Evolutionary conservation across 2,329 filamentous ascomycete genomes (phyloP), one percentile per base, ranked within the genome.

Genomic region (Ophiocordyceps polyrhachis-furcata): DNA sequence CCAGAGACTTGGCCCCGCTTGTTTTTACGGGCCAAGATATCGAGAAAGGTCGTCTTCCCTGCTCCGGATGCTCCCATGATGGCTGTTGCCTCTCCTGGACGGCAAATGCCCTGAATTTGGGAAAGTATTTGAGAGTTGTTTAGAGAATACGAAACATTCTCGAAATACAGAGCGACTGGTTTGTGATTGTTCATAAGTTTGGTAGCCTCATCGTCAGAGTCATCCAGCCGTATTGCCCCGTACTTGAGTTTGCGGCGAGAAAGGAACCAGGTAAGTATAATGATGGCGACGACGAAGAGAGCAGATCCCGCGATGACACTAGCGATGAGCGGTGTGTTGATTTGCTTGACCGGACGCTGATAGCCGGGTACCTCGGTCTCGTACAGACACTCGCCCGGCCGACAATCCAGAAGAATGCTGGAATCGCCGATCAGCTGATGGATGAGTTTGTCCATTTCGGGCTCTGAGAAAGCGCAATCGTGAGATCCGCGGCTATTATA

Each of bases 41-140:
- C 91, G 41, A 98, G 68, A 61, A 98, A 96, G 0, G 87, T 94
- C 0, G 91, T 98, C 65, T 98, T 98, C 47, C 91, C 91, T 40
- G 91, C 93, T 28, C 91, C 91, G 1, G 91, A 98, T 8, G 91
- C 89, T 46, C 91, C 91, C 89, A 98, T 98, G 55, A 98, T 93
- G 9, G 91, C 91, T 51, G 89, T 85, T 8, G 96, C 76, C 59
- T 98, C 87, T n/a, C 93, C 93, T 2, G 89, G 87, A 52, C 83
- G 82, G n/a, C 89, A 88, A 40, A 86, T 79, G 42, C 91, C 91
- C 51, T 81, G 79, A 31, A 98, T 81, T 14, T 74, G 76, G 15
- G 73, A 72, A 3, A 98, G 69, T 42, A 98, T 95, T 44, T 83
- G 73, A 62, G 85, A 95, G 37, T 86, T 86, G 51, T 93, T 93